phyloP scores from a whole-genome alignment of 2,329 filamentous ascomycete species.

The Verticillium longisporum region DNA sequence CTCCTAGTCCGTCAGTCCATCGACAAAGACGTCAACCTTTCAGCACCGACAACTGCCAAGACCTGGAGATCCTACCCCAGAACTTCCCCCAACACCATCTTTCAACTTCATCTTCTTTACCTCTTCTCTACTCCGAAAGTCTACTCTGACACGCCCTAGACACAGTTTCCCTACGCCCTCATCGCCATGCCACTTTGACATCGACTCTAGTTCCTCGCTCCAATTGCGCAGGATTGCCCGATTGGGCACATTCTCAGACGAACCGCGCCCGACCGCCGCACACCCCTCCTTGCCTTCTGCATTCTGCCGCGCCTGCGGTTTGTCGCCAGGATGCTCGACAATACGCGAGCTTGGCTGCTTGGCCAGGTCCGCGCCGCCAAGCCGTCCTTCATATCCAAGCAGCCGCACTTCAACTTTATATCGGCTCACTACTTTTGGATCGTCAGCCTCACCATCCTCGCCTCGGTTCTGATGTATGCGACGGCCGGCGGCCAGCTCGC shows the following conservation, averaged over 20 bases:
- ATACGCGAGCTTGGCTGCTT: slow-evolving; percentile 8
- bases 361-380: slow-evolving; percentile 41
- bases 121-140: neutral
- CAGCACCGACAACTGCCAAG: neutral
- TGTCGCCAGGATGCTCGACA: neutral
- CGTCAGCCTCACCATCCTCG: slow-evolving; percentile 62
- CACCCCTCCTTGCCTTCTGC: neutral
- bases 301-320: neutral
- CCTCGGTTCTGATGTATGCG: slow-evolving; percentile 71
- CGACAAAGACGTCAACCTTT: neutral
- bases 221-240: neutral
- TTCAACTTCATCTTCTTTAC: neutral
- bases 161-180: neutral
- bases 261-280: neutral
- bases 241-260: neutral
- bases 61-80: neutral
- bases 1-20: neutral
- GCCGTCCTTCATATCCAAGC: slow-evolving; percentile 50
- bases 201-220: neutral
- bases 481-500: slow-evolving; percentile 47
- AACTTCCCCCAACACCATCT: neutral
- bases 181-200: neutral
- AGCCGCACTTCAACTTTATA: slow-evolving; percentile 74
- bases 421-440: slow-evolving; percentile 80
- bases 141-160: neutral